Evolutionary conservation across 192 early-diverging fungal species (phyloP).

Genomic region (Coemansia sp.): DNA sequence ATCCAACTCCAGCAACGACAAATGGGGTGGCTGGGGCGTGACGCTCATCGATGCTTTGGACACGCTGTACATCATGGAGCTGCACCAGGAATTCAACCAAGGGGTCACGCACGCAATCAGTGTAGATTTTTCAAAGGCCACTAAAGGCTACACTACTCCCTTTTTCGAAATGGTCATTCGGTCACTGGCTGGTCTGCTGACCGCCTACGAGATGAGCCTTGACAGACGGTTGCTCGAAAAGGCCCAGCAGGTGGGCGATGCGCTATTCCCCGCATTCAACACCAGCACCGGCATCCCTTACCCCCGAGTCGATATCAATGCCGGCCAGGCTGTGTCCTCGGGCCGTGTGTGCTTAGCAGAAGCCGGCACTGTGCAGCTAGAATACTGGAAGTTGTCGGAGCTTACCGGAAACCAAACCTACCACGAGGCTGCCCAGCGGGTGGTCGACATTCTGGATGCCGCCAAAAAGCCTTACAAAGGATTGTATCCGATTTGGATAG

Average conservation of each 20-base stretch:
- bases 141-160: conserved; percentile 51
- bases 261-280: conserved; percentile 72
- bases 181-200: conserved; percentile 75
- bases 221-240: conserved; percentile 69
- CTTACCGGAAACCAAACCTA: conserved; percentile 73
- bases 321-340: conserved; percentile 22
- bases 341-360: conserved; percentile 59
- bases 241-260: conserved; percentile 67
- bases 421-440: conserved; percentile 57
- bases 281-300: conserved; percentile 73
- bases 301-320: conserved; percentile 59
- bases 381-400: conserved; percentile 78
- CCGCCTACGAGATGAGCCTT: conserved; percentile 79
- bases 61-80: conserved; percentile 82
- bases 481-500: conserved; percentile 61
- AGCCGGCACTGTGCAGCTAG: conserved; percentile 77
- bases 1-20: conserved; percentile 40
- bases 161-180: conserved; percentile 89
- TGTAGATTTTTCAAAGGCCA: conserved; percentile 59
- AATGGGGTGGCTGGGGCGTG: conserved; percentile 56
- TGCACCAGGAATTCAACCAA: conserved; percentile 74
- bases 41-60: conserved; percentile 88
- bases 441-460: conserved; percentile 57
- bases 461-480: conserved; percentile 52
- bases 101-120: conserved; percentile 65